Base-by-base conservation (phyloP, 495 filamentous ascomycete species). In the Penicillium bialowiezense region DNA sequence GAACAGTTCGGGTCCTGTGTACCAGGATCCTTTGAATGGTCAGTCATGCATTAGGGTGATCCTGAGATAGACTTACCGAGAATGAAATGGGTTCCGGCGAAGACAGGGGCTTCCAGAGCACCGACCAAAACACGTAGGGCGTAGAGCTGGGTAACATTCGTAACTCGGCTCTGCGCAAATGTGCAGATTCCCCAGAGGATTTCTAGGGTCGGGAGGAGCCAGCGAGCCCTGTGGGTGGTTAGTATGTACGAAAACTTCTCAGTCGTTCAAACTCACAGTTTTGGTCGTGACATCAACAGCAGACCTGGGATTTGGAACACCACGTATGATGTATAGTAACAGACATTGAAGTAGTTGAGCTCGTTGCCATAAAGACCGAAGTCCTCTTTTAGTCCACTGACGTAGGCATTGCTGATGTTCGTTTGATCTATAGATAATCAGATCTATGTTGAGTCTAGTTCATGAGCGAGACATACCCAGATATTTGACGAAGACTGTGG, bases 351-450 rank as follows among this genome's bases (percentile, higher is more conserved):
- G 49, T 74, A 70, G 34, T 71, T 71, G n/a, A 73, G 54, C 54
- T 86, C 62, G 40, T 77, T 80, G 3, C 80, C 79, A 29, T 76
- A 71, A n/a, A 86, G 65, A 12, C 63, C 54, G 13, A 85, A 68
- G 41, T 82, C 79, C 49, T 84, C 81, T 44, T 84, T 82, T 63
- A 83, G 78, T 1, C 79, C 79, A 19, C 74, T 80, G 1, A 82
- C 67, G 45, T 76, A 80, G 35, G 75, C 75, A 67, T 75, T 78
- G 57, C 56, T 69, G 45, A 77, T 72, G 45, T 77, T 76, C 4
- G 67, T 69, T 44, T 75, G 72, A 48, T 75, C 74, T 67, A 28
- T 12, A 39, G 9, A 20, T 14, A 28, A 37, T 28, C 15, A 28
- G 2, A 9, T 44, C 7, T 19, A 41, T 9, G 41, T 19, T 13